phyloP scores from a whole-genome alignment of 768 basidiomycete species.

The Tricholoma bakamatsutake region DNA sequence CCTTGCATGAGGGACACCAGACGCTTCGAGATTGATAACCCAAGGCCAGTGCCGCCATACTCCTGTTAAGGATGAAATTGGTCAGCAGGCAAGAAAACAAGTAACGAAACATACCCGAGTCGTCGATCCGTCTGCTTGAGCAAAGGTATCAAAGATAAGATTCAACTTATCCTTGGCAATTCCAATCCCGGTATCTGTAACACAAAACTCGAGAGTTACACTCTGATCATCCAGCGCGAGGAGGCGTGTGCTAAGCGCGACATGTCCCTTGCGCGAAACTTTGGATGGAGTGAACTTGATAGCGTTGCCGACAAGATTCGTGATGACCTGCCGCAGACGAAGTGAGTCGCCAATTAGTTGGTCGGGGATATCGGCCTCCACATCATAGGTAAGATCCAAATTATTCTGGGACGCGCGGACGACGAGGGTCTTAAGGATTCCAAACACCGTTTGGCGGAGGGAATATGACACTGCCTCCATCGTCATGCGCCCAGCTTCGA shows the following conservation, averaged over 20 bases:
- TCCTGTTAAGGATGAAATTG: slow-evolving; percentile 44
- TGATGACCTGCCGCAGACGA: slow-evolving; percentile 91
- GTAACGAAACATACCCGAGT: slow-evolving; percentile 71
- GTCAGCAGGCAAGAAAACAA: slow-evolving; percentile 6
- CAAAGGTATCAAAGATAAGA: slow-evolving; percentile 98
- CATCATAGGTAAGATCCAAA: slow-evolving; percentile 92
- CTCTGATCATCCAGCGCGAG: slow-evolving; percentile 74
- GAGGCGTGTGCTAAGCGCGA: slow-evolving; percentile 82
- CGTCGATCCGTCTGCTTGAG: slow-evolving; percentile 97
- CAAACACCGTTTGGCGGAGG: slow-evolving; percentile 93
- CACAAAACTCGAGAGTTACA: slow-evolving; percentile 94
- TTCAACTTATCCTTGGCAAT: slow-evolving; percentile 98
- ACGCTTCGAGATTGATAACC: slow-evolving; percentile 95
- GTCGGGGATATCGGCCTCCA: slow-evolving; percentile 93
- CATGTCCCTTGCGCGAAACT: slow-evolving; percentile 75
- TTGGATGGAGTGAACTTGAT: slow-evolving; percentile 94
- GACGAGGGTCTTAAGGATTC: slow-evolving; percentile 95
- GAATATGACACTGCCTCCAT: slow-evolving; percentile 99
- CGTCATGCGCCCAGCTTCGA: slow-evolving; percentile 99
- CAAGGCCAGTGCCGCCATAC: slow-evolving; percentile 96
- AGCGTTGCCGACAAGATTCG: slow-evolving; percentile 91
- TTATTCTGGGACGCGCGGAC: slow-evolving; percentile 97
- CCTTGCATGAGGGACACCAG: slow-evolving; percentile 97
- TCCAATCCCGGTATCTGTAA: slow-evolving; percentile 96
- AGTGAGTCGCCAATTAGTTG: slow-evolving; percentile 96